Base-by-base conservation (phyloP, 495 filamentous ascomycete species). In the Staphylotrichum longicolle region DNA sequence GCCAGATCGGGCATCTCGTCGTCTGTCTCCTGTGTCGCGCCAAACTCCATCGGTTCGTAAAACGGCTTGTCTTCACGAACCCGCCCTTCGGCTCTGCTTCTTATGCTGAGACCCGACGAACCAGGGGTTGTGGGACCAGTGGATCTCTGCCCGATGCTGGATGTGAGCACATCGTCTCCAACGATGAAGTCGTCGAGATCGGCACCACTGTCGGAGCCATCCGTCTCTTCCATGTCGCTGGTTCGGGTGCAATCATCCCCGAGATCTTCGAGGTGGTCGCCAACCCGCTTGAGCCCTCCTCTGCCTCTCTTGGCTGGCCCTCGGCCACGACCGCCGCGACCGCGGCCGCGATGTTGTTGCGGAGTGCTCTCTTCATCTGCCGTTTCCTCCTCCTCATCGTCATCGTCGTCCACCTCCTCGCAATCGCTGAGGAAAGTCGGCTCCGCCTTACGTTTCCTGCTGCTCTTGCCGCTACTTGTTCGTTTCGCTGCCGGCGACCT, bases 211-310 rank as follows among this genome's bases (percentile, higher is more conserved):
- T 82, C 79, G 0, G 75, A 79, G 27, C 76, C 78, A 40, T 81
- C 74, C 6, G 73, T 71, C 10, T 75, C 66, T 9, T 77, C 72
- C 34, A 81, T 60, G 60, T 82, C 78, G 62, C 75, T 78, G 0
- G 78, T 78, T n/a, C 77, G 72, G 7, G 64, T 73, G 63, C 79
- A 82, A 60, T 78, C 77, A 58, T 82, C 79, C 8, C 79, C 79
- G 49, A 74, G 49, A 41, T 82, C 79, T 14, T 77, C 74, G 39
- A 74, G 68, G 40, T 73, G 66, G 54, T 76, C 73, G 55, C 73
- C 67, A 7, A 14, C 54, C 6, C 56, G 54, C 48, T 59, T 68
- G 34, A 53, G 44, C 51, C 58, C 46, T 61, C 63, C 61, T 55
- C 2, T 9, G 0, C 7, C 46, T 20, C 12, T 46, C 54, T 30